A percentile compares a stretch with the other conserved stretches of the same genome.
Conservation (phyloP, 1,284 basidiomycete species). For the Agaricales sp. region DNA sequence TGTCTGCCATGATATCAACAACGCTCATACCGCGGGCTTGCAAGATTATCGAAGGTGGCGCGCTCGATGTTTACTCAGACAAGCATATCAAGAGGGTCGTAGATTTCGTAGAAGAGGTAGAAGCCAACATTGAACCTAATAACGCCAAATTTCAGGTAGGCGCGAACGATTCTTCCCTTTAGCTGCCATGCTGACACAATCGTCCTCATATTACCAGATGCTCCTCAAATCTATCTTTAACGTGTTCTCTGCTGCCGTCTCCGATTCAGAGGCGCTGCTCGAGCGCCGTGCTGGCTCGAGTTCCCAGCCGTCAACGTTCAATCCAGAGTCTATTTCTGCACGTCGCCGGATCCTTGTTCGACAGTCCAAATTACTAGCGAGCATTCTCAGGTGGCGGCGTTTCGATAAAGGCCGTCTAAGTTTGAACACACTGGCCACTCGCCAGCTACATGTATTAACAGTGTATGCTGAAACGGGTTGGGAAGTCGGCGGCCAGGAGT, state of each 20-base stretch:
- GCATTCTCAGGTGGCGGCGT: constrained; percentile 69
- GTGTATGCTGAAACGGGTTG: constrained; percentile 70
- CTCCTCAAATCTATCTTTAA: constrained; percentile 55
- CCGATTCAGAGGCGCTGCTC: constrained; percentile 34
- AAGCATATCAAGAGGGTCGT: constrained; percentile 53
- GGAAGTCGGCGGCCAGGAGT: constrained; percentile 79
- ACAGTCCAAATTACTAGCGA: constrained; percentile 65
- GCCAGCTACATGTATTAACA: constrained; percentile 53
- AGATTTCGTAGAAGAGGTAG: constrained; percentile 75
- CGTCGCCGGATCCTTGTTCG: constrained; percentile 62
- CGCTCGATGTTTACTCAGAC: constrained; percentile 77
- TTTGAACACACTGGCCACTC: constrained; percentile 22
- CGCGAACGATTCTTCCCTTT: constrained; percentile 8
- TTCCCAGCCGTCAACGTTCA: constrained; percentile 44
- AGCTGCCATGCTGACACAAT: constrained; percentile 7
- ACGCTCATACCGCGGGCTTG: constrained; percentile 71
- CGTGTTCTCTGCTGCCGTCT: constrained; percentile 49
- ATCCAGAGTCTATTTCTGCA: constrained; percentile 68
- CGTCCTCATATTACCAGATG: constrained; percentile 28
- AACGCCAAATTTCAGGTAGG: constrained; percentile 65
- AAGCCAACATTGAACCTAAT: constrained; percentile 63
- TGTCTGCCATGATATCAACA: constrained; percentile 80
- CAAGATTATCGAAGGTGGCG: constrained; percentile 62
- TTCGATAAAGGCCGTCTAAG: constrained; percentile 49
- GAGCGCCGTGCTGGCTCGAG: constrained; percentile 26